phyloP scores from a whole-genome alignment of 176 grass and related monocot genomes.

The Aechmea fasciata region DNA sequence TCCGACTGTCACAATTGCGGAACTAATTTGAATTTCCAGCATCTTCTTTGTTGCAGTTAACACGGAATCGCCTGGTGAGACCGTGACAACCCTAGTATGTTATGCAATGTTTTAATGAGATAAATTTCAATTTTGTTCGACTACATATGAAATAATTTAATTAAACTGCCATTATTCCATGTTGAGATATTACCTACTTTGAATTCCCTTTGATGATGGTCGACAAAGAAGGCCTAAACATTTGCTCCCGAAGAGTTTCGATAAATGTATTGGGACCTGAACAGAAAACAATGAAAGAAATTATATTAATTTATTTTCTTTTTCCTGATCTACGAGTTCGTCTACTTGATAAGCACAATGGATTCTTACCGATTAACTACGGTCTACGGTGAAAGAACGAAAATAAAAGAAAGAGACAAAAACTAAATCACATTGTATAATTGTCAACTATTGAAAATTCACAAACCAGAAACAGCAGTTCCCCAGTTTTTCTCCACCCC shows the following conservation, averaged over 20 bases:
- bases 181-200: conserved; percentile 31
- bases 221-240: conserved; percentile 56
- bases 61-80: conserved; percentile 47
- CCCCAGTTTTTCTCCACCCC: conserved; percentile 57
- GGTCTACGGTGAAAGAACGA: not conserved
- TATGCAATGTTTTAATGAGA: not conserved
- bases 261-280: conserved; percentile 29
- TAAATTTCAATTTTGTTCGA: not conserved
- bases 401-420: not conserved
- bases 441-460: not conserved
- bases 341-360: no score
- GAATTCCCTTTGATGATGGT: conserved; percentile 36
- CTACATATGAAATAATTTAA: conserved; percentile 13
- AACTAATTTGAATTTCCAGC: conserved; percentile 52
- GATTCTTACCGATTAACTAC: not conserved
- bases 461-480: conserved; percentile 9
- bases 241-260: conserved; percentile 52
- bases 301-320: no score
- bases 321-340: no score
- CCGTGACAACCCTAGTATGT: conserved; percentile 40
- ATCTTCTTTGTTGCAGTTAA: conserved; percentile 56
- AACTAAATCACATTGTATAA: not conserved
- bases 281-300: conserved; percentile 2
- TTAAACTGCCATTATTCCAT: not conserved
- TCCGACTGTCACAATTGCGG: conserved; percentile 38